These are phyloP conservation scores for Starmerella ratchasimensis DNA, from an alignment of 805 yeast genomes.

Conservation along the genomic window DNA sequence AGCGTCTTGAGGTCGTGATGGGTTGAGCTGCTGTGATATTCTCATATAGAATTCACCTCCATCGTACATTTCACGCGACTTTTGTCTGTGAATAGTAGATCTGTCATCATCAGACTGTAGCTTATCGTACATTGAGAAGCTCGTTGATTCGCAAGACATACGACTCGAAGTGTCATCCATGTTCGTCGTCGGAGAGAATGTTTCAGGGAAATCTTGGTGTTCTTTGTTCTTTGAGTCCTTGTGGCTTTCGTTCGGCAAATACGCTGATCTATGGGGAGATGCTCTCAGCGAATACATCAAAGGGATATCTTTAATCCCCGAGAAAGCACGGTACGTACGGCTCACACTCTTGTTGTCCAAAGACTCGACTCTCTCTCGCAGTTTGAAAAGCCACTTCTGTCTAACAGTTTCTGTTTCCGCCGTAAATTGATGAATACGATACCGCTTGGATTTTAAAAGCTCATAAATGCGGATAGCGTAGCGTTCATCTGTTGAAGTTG, in stretches of 20 bases:
- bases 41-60: conserved; percentile 3
- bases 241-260: not conserved
- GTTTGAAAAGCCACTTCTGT: conserved; percentile 6
- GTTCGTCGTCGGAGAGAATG: not conserved
- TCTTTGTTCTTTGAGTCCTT: not conserved
- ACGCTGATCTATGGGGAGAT: not conserved
- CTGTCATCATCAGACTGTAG: not conserved
- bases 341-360: not conserved
- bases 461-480: conserved; percentile 9
- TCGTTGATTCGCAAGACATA: not conserved
- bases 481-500: conserved; percentile 8
- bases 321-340: not conserved
- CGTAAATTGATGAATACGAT: conserved; percentile 1
- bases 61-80: not conserved
- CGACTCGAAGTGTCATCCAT: not conserved
- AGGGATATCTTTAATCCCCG: not conserved
- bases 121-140: not conserved
- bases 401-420: conserved; percentile 10
- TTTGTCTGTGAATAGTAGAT: not conserved
- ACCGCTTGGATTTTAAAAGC: not conserved
- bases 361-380: conserved; percentile 1
- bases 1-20: not conserved
- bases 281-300: not conserved
- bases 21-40: not conserved
- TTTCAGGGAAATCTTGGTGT: not conserved